phyloP scores from a whole-genome alignment of 1,284 basidiomycete genomes.

The Malassezia globosa region DNA sequence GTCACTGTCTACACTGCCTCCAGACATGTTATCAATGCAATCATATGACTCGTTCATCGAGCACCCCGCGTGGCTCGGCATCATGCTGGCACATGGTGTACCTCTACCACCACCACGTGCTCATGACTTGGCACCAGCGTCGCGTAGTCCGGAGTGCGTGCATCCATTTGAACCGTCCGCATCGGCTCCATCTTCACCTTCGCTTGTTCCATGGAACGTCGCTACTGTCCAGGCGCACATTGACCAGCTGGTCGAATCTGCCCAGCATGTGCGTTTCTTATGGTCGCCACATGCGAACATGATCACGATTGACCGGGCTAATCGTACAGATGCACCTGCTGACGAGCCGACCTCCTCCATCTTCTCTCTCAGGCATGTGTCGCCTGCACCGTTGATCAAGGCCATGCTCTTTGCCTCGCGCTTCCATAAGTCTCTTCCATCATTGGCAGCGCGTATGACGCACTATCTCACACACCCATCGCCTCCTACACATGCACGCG shows the following conservation, averaged over 20 bases:
- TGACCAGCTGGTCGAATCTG: constrained; percentile 43
- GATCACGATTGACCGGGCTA: constrained; percentile 63
- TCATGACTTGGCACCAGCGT: constrained; percentile 20
- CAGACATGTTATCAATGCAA: constrained; percentile 3
- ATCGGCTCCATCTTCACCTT: constrained; percentile 1
- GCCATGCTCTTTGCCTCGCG: constrained; percentile 22
- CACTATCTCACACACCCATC: constrained; percentile 19
- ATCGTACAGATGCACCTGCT: constrained; percentile 64
- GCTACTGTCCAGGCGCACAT: constrained; percentile 52
- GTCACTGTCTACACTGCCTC: constrained; percentile 10
- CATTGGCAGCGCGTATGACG: constrained; percentile 9
- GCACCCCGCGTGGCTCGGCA: constrained; percentile 21
- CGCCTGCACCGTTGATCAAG: constrained; percentile 4
- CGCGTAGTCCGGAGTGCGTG: constrained; percentile 16
- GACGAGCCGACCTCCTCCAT: constrained; percentile 1
- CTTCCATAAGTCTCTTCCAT: constrained; percentile 16
- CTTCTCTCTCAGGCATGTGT: background rate
- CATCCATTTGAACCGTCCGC: constrained; percentile 23
- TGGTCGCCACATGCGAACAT: constrained; percentile 78
- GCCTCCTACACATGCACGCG: background rate
- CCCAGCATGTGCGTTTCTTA: constrained; percentile 83
- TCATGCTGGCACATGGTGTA: constrained; percentile 27
- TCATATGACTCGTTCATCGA: constrained; percentile 3
- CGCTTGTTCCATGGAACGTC: constrained; percentile 8
- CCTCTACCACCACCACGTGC: constrained; percentile 22